Percentiles rank a stretch among this genome's conserved stretches.
These are phyloP conservation scores for Parathielavia hyrcaniae DNA, from an alignment of 495 filamentous ascomycete species.

Conservation along the genomic window DNA sequence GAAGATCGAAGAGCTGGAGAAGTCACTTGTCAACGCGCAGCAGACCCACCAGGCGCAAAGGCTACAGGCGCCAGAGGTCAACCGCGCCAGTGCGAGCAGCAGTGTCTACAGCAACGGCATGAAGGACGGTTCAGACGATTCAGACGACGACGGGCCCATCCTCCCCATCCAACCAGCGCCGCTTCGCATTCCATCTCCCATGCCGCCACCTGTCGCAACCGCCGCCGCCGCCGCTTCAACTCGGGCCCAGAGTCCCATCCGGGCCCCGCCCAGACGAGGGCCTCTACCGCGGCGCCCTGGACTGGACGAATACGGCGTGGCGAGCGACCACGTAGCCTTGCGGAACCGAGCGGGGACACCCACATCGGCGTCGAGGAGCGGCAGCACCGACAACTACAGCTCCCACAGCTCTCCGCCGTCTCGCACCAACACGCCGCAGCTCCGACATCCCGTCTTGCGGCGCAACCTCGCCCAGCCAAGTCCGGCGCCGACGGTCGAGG, in stretches of 20 bases:
- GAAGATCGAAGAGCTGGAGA: slow-evolving; percentile 42
- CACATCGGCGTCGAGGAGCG: slow-evolving; percentile 11
- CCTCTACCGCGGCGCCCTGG: slow-evolving; percentile 23
- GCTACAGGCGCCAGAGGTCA: not conserved
- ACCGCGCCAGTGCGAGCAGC: slow-evolving; percentile 22
- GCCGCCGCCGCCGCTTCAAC: not conserved
- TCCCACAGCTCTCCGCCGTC: slow-evolving; percentile 15
- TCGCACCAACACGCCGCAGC: slow-evolving; percentile 24
- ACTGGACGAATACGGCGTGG: slow-evolving; percentile 28
- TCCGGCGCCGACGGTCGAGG: slow-evolving; percentile 3
- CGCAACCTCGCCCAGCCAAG: slow-evolving; percentile 11
- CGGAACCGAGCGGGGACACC: slow-evolving; percentile 8
- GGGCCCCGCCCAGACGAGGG: slow-evolving; percentile 14
- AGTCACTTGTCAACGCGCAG: slow-evolving; percentile 26
- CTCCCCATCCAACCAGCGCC: slow-evolving; percentile 26
- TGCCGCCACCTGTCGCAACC: not conserved
- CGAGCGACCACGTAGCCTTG: slow-evolving; percentile 10
- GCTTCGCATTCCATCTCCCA: slow-evolving; percentile 17
- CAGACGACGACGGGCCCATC: slow-evolving; percentile 24
- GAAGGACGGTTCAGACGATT: slow-evolving; percentile 17
- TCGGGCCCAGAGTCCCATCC: slow-evolving; percentile 18
- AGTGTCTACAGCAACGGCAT: slow-evolving; percentile 26
- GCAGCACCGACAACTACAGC: slow-evolving; percentile 19
- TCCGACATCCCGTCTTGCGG: slow-evolving; percentile 17
- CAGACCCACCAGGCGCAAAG: slow-evolving; percentile 11